These are phyloP conservation scores for Zasmidium angulare DNA, from an alignment of 2,329 filamentous ascomycete species.

Conservation along the genomic window DNA sequence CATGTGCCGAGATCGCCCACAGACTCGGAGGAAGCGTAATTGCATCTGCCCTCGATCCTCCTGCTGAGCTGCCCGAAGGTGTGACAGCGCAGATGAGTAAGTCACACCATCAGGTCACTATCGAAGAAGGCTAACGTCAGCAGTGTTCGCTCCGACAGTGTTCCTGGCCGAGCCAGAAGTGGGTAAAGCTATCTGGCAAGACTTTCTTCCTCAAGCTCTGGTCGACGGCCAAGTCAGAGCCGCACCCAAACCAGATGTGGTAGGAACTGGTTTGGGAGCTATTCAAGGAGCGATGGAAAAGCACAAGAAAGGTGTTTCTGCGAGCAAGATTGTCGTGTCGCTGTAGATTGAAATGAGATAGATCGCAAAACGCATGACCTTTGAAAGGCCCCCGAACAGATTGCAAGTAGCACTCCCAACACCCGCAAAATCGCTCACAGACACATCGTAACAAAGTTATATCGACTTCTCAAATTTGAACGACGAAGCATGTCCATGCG, in stretches of 20 bases:
- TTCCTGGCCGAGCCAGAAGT: conserved; percentile 21
- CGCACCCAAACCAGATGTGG: conserved; percentile 40
- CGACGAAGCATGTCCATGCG: conserved; percentile 11
- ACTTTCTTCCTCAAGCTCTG: conserved; percentile 34
- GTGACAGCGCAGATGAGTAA: not conserved
- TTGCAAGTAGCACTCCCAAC: not conserved
- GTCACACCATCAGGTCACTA: not conserved
- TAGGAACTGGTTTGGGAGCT: conserved; percentile 43
- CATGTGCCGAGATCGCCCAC: not conserved
- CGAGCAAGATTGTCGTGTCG: conserved; percentile 43
- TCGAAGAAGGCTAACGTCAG: no score
- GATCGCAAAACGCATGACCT: no score
- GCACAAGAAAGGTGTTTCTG: conserved; percentile 42
- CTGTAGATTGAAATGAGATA: conserved; percentile 9
- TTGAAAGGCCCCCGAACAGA: not conserved
- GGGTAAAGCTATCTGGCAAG: conserved; percentile 35
- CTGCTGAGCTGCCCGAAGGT: not conserved
- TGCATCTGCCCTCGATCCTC: not conserved
- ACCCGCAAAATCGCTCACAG: not conserved
- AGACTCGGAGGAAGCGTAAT: not conserved
- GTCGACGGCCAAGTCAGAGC: conserved; percentile 36
- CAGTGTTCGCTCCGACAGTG: not conserved
- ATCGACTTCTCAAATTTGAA: conserved; percentile 15
- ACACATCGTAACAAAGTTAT: not conserved
- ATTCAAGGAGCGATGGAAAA: conserved; percentile 44